A percentile compares a stretch with the other conserved stretches of the same genome.
phyloP scores from a whole-genome alignment of 345 rosid genomes.

The Mercurialis annua region DNA sequence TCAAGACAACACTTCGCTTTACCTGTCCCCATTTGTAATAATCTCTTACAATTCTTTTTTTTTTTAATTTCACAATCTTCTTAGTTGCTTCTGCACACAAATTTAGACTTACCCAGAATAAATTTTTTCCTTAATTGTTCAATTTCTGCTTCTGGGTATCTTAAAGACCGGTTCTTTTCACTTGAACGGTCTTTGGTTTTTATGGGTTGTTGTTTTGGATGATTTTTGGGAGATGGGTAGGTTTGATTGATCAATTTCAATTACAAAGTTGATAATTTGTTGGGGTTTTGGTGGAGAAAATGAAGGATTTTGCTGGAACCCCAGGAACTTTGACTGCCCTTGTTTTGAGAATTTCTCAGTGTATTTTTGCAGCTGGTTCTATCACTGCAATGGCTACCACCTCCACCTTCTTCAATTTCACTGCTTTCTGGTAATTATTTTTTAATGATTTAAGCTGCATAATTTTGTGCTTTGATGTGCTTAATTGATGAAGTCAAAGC shows the following conservation, averaged over 20 bases:
- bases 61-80: not conserved
- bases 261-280: not conserved
- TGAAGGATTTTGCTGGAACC: conserved; percentile 79
- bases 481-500: not conserved
- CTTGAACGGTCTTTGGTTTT: not conserved
- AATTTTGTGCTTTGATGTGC: not conserved
- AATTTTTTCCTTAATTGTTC: not conserved
- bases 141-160: conserved; percentile 14
- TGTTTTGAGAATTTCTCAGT: conserved; percentile 60
- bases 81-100: not conserved
- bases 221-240: conserved; percentile 13
- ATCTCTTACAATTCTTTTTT: not conserved
- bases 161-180: not conserved
- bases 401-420: conserved; percentile 48
- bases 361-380: conserved; percentile 70
- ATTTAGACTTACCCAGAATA: not conserved
- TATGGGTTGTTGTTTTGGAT: conserved; percentile 9
- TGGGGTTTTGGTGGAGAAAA: conserved; percentile 24
- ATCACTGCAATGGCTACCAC: conserved; percentile 69
- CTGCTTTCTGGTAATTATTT: conserved; percentile 75
- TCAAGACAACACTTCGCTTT: not conserved
- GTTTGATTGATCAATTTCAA: conserved; percentile 1
- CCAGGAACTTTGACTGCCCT: conserved; percentile 76
- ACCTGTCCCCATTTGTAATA: conserved; percentile 2
- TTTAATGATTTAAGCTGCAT: not conserved